phyloP scores from a whole-genome alignment of 2,329 filamentous ascomycete genomes.

The Sarocladiaceae sp. region DNA sequence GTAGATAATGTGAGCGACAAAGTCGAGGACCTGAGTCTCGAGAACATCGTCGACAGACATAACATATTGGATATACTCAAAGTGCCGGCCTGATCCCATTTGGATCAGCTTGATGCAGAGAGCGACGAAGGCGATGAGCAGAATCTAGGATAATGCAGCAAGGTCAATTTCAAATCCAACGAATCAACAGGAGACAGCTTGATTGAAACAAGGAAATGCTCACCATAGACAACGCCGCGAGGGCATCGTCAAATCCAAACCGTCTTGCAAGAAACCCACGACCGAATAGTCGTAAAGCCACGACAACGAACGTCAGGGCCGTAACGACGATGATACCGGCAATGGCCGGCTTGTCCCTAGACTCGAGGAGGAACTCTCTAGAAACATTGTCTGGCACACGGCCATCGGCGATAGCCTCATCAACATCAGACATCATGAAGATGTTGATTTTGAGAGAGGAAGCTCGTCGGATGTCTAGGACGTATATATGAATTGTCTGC shows the following conservation, averaged over 20 bases:
- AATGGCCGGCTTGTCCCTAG: slow-evolving; percentile 29
- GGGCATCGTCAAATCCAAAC: slow-evolving; percentile 31
- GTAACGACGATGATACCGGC: slow-evolving; percentile 32
- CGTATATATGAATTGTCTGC: too few relatives aligned
- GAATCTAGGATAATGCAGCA: slow-evolving; percentile 18
- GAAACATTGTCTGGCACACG: slow-evolving; percentile 28
- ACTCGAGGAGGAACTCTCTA: slow-evolving; percentile 28
- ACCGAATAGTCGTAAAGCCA: slow-evolving; percentile 27
- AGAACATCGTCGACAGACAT: slow-evolving; percentile 33
- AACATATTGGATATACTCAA: slow-evolving; percentile 39
- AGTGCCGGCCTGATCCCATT: slow-evolving; percentile 41
- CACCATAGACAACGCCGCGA: slow-evolving; percentile 30
- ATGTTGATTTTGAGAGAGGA: too few relatives aligned
- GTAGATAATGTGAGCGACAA: slow-evolving; percentile 44
- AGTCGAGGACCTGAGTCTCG: slow-evolving; percentile 40
- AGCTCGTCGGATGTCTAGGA: too few relatives aligned
- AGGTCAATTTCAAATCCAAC: too few relatives aligned
- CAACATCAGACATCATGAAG: slow-evolving; percentile 8
- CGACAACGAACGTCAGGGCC: slow-evolving; percentile 26
- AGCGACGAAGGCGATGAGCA: slow-evolving; percentile 35
- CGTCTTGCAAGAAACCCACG: slow-evolving; percentile 28
- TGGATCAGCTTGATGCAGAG: slow-evolving; percentile 38
- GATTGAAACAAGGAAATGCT: slow-evolving; percentile 10
- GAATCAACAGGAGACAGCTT: slow-evolving; percentile 8
- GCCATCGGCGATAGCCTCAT: slow-evolving; percentile 27